Evolutionary conservation across 2,329 filamentous ascomycete genomes (phyloP), one percentile per base, ranked within the genome.

Genomic region (Boeremia lycopersici): DNA sequence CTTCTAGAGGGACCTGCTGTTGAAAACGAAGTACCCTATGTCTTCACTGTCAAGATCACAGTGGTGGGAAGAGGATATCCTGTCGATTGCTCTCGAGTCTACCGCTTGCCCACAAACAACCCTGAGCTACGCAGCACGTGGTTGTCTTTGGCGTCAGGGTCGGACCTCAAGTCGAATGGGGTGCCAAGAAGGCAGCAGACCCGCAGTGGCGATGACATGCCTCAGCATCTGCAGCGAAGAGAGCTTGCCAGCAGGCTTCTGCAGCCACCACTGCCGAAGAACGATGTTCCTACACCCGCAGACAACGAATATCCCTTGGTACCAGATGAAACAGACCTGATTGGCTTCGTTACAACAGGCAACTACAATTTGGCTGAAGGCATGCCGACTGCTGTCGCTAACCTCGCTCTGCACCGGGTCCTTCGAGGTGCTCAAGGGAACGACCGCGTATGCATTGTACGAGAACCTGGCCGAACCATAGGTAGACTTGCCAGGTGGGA

Each of bases 281-380:
- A 36, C 17, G 26, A 39, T n/a, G 13, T 3, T 23, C 11, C 62
- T 6, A 70, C 70, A 39, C 67, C 68, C 10, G 70, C 68, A 35
- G 62, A 68, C 26, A 61, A 64, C n/a, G 71, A 75, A 0, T 85
- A 90, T 62, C 88, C 88, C 0, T 69, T 86, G 0, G 86, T 92
- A n/a, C 93, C 93, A 0, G 80, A 81, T 9, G 86, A 86, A 58
- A 80, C 84, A 19, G 90, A 97, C 71, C 80, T 98, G 11, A 84
- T 98, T 45, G 95, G 95, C 0, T 99, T 96, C 71, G 87, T 97
- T 23, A 97, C 92, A 2, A 89, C 89, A 1, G 95, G 93, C 0
- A 88, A 90, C 45, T 96, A 89, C 72, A 92, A 89, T 66, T 82
- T 98, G 2, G 84, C 85, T 2, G 85, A 89, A 60, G 95, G 93